A percentile compares a stretch with the other conserved stretches of the same genome.
Evolutionary conservation across 495 filamentous ascomycete species (phyloP).

Genomic region (Xylaria telfairii): DNA sequence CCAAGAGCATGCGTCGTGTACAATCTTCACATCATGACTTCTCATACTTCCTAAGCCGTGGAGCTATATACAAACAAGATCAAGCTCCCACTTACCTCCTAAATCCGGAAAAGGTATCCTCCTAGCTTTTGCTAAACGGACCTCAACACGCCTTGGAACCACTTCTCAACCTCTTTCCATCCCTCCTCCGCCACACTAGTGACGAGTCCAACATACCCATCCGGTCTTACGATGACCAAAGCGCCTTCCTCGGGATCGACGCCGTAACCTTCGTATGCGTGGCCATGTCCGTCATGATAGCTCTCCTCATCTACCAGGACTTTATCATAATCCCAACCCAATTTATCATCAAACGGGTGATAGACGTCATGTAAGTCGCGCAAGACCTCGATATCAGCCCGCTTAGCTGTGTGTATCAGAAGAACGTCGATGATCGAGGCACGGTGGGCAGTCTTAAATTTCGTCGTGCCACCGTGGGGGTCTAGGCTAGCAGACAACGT

Average conservation of each 20-base stretch:
- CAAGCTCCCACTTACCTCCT: neutral
- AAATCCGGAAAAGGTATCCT: neutral
- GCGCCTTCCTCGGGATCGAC: slow-evolving; percentile 65
- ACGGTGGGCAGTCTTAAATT: slow-evolving; percentile 46
- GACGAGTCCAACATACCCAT: slow-evolving; percentile 69
- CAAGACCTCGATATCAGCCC: slow-evolving; percentile 55
- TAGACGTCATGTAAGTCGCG: slow-evolving; percentile 60
- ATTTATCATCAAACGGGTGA: slow-evolving; percentile 60
- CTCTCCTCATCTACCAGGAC: slow-evolving; percentile 69
- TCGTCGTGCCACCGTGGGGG: slow-evolving; percentile 30
- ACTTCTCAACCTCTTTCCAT: slow-evolving; percentile 36
- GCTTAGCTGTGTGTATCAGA: slow-evolving; percentile 60
- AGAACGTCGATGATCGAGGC: slow-evolving; percentile 61
- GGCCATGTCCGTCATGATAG: slow-evolving; percentile 64
- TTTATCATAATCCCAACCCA: slow-evolving; percentile 68
- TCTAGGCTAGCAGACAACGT: slow-evolving; percentile 25
- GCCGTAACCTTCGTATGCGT: slow-evolving; percentile 69
- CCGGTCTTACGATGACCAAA: slow-evolving; percentile 61
- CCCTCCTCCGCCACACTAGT: slow-evolving; percentile 55
- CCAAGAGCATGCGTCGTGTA: neutral
- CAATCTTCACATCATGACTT: neutral
- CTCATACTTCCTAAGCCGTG: neutral
- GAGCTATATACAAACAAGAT: neutral
- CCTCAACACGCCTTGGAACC: slow-evolving; percentile 30
- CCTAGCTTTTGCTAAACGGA: neutral